Evolutionary conservation across 345 rosid species (phyloP).

Genomic region (Eucalyptus pumila): DNA sequence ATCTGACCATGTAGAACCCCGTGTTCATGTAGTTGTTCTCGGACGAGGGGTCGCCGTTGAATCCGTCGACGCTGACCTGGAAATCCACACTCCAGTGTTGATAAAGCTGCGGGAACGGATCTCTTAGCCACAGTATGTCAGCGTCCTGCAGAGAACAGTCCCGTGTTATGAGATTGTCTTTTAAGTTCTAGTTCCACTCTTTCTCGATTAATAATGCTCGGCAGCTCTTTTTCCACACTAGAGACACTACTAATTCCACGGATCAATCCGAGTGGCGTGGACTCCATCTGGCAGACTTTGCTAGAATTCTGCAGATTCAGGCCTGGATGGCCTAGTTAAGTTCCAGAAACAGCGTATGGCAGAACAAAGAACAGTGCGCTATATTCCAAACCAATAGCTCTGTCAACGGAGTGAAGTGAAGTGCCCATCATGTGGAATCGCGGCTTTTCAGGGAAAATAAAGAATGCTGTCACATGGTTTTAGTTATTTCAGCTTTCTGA

Average conservation of each 20-base stretch:
- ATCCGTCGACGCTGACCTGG: slow-evolving; percentile 17
- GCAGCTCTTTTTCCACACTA: background rate
- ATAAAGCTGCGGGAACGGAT: slow-evolving; percentile 12
- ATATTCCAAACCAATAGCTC: background rate
- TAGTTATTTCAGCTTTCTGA: background rate
- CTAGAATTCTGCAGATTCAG: background rate
- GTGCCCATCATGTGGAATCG: background rate
- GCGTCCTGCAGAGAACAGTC: slow-evolving; percentile 11
- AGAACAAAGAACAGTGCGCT: background rate
- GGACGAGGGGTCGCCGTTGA: slow-evolving; percentile 10
- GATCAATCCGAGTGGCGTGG: background rate
- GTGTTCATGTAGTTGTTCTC: slow-evolving; percentile 35
- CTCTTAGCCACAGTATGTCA: slow-evolving; percentile 22
- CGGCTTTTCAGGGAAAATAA: background rate
- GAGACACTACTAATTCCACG: background rate
- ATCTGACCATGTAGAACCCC: slow-evolving; percentile 47
- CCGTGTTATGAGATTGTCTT: background rate
- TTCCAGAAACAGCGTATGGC: background rate
- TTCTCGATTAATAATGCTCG: background rate
- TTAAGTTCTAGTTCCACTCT: background rate
- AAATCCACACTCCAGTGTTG: background rate
- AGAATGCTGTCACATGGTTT: background rate
- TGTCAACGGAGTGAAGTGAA: background rate
- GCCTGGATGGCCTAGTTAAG: background rate
- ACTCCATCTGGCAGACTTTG: background rate